phyloP scores from a whole-genome alignment of 2,329 filamentous ascomycete species.

The Dothistroma pini region DNA sequence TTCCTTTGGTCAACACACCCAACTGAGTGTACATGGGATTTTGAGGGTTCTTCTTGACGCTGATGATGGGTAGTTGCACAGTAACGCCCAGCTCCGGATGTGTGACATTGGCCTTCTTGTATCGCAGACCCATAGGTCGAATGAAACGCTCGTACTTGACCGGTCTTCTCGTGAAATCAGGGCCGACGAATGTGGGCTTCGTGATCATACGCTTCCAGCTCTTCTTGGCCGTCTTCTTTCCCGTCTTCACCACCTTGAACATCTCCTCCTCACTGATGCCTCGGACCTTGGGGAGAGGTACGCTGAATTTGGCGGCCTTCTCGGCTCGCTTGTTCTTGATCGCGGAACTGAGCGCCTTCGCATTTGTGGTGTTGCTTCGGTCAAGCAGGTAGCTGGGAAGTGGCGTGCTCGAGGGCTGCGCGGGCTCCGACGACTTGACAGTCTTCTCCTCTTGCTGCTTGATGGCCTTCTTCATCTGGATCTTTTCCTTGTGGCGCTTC shows the following conservation, averaged over 20 bases:
- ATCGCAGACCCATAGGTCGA: slow-evolving; percentile 67
- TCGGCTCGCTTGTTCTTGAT: slow-evolving; percentile 96
- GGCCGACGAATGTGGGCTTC: slow-evolving; percentile 82
- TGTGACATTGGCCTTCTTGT: slow-evolving; percentile 68
- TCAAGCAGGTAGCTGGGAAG: slow-evolving; percentile 93
- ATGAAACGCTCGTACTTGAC: slow-evolving; percentile 61
- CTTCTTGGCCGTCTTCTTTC: slow-evolving; percentile 91
- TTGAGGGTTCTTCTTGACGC: slow-evolving; percentile 80
- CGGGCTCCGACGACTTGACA: slow-evolving; percentile 76
- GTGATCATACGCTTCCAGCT: slow-evolving; percentile 67
- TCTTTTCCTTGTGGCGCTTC: slow-evolving; percentile 95
- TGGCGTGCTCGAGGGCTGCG: slow-evolving; percentile 75
- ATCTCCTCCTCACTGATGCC: slow-evolving; percentile 95
- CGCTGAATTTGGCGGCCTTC: slow-evolving; percentile 89
- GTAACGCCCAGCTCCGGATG: slow-evolving; percentile 82
- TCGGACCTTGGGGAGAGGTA: slow-evolving; percentile 89
- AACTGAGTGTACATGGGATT: slow-evolving; percentile 90
- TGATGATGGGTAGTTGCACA: slow-evolving; percentile 66
- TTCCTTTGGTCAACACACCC: slow-evolving; percentile 83
- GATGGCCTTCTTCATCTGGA: slow-evolving; percentile 94
- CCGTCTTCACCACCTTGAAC: slow-evolving; percentile 95
- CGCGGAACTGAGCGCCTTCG: slow-evolving; percentile 72
- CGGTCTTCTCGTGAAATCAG: slow-evolving; percentile 82
- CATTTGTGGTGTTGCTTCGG: slow-evolving; percentile 64
- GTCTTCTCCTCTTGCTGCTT: slow-evolving; percentile 94